A percentile compares a stretch with the other conserved stretches of the same genome.
These are phyloP conservation scores for Aureobasidium zeae DNA, from an alignment of 2,329 filamentous ascomycete species.

Conservation along the genomic window DNA sequence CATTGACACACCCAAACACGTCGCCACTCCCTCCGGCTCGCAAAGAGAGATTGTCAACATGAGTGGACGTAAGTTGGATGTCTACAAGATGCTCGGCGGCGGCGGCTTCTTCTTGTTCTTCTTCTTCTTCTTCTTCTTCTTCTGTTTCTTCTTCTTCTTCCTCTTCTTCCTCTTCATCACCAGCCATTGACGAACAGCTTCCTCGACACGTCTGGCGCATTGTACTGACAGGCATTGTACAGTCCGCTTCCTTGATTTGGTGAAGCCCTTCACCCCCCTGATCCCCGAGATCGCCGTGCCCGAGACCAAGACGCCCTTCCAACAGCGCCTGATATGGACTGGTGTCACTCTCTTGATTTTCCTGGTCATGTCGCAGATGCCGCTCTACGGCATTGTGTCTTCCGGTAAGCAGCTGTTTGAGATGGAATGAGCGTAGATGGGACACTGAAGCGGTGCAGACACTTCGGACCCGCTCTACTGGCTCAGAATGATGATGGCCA, in stretches of 20 bases:
- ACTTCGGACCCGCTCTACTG: slow-evolving; percentile 98
- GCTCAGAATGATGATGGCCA: slow-evolving; percentile 99
- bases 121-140: too few relatives aligned
- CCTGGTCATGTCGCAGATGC: slow-evolving; percentile 99
- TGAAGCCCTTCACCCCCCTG: slow-evolving; percentile 99
- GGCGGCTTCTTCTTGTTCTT: too few relatives aligned
- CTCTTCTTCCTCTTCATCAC: too few relatives aligned
- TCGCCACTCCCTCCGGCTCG: slow-evolving; percentile 14
- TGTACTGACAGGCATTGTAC: slow-evolving; percentile 23
- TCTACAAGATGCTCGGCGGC: not conserved
- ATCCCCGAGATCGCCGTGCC: slow-evolving; percentile 98
- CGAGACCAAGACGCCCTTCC: slow-evolving; percentile 97
- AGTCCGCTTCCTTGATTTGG: slow-evolving; percentile 99
- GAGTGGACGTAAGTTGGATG: slow-evolving; percentile 47
- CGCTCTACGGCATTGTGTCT: slow-evolving; percentile 92
- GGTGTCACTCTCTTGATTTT: slow-evolving; percentile 81
- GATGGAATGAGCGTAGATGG: too few relatives aligned
- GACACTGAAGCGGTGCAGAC: slow-evolving; percentile 27
- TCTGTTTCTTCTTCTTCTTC: too few relatives aligned
- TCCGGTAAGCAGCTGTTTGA: slow-evolving; percentile 44
- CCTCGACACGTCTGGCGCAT: slow-evolving; percentile 13
- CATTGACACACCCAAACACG: slow-evolving; percentile 15
- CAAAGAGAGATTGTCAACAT: slow-evolving; percentile 33
- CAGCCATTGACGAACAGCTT: not conserved
- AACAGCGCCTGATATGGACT: slow-evolving; percentile 59